Percentiles rank a stretch among this genome's conserved stretches.
Evolutionary conservation across 257 asterid genomes (phyloP).

Genomic region (Solanum sejunctum): DNA sequence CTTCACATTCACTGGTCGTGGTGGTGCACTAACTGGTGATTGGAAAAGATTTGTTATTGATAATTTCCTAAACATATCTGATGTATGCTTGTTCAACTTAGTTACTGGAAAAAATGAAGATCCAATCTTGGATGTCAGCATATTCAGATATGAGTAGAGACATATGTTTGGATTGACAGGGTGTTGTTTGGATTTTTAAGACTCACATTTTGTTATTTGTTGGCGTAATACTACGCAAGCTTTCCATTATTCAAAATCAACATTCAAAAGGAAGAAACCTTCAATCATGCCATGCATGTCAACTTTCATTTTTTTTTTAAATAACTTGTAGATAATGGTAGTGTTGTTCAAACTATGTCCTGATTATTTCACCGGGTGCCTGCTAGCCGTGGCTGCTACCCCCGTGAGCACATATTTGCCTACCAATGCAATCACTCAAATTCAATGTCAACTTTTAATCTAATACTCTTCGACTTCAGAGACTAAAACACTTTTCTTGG

Average conservation of each 20-base stretch:
- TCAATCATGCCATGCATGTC: not conserved
- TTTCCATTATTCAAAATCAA: not conserved
- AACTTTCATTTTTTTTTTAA: not conserved
- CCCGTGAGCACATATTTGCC: too few relatives aligned
- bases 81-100: conserved; percentile 15
- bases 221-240: not conserved
- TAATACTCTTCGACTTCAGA: too few relatives aligned
- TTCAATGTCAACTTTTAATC: too few relatives aligned
- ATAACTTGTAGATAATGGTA: too few relatives aligned
- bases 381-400: too few relatives aligned
- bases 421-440: too few relatives aligned
- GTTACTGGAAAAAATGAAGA: not conserved
- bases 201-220: too few relatives aligned
- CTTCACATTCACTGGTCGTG: not conserved
- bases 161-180: too few relatives aligned
- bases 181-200: too few relatives aligned
- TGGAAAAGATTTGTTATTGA: conserved; percentile 25
- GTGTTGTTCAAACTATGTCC: too few relatives aligned
- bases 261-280: not conserved
- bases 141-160: not conserved
- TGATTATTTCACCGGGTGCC: too few relatives aligned
- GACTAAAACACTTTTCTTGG: too few relatives aligned
- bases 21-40: conserved; percentile 17
- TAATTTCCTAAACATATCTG: conserved; percentile 18
- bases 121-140: not conserved